Evolutionary conservation across 257 asterid genomes (phyloP).

Genomic region (Solanum rostratum): DNA sequence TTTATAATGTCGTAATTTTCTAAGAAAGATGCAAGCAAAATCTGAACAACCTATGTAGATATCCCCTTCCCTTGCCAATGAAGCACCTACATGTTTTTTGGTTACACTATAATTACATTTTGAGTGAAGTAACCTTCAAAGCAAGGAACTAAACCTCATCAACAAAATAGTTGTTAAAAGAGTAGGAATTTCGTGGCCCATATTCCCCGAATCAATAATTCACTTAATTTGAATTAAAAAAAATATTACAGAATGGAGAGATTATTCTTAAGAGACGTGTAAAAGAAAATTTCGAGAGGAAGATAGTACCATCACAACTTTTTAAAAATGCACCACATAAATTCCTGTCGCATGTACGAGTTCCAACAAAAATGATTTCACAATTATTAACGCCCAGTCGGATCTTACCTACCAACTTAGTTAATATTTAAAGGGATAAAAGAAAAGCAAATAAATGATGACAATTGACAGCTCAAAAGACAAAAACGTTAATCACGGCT

Average conservation of each 20-base stretch:
- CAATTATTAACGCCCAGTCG: neutral
- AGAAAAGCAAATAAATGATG: neutral
- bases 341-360: neutral
- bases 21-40: neutral
- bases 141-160: neutral
- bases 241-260: neutral
- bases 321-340: too few species aligned
- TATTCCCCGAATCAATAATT: neutral
- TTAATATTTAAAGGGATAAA: neutral
- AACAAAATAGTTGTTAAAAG: neutral
- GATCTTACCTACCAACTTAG: neutral
- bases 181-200: neutral
- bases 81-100: neutral
- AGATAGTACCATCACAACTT: accelerated
- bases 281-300: neutral
- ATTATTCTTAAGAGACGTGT: neutral
- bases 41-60: neutral
- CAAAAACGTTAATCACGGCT: neutral
- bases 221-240: neutral
- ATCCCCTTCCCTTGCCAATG: neutral
- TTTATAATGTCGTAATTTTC: neutral
- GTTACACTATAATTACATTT: neutral
- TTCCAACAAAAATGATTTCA: neutral
- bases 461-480: neutral
- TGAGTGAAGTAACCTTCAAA: neutral